Percentiles rank a stretch among this genome's conserved stretches.
These are phyloP conservation scores for Xylona heveae DNA, from an alignment of 495 filamentous ascomycete genomes.

Conservation along the genomic window DNA sequence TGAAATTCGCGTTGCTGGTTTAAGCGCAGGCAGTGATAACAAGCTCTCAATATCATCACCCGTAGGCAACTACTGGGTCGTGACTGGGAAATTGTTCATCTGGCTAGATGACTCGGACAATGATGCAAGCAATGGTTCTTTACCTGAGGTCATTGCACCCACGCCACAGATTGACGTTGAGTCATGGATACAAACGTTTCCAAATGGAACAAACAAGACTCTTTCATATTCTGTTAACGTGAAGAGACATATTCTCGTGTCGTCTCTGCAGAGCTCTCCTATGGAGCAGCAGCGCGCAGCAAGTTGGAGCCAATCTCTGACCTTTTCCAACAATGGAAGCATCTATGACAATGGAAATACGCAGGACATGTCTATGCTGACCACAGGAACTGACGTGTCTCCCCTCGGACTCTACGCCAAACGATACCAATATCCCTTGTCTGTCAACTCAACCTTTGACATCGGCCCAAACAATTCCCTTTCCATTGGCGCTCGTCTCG, in stretches of 20 bases:
- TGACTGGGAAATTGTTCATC: conserved; percentile 66
- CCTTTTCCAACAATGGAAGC: conserved; percentile 29
- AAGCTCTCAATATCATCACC: conserved; percentile 30
- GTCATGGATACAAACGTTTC: too few species aligned
- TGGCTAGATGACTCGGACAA: conserved; percentile 32
- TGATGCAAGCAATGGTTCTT: too few species aligned
- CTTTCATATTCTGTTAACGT: conserved; percentile 36
- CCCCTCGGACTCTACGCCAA: conserved; percentile 15
- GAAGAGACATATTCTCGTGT: conserved; percentile 27
- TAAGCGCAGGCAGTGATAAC: conserved; percentile 29
- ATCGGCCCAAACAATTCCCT: conserved; percentile 26
- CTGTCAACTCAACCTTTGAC: conserved; percentile 30
- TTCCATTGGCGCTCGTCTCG: conserved; percentile 34
- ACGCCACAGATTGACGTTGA: too few species aligned
- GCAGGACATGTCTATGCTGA: conserved; percentile 39
- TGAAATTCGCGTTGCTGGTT: conserved; percentile 44
- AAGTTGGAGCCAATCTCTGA: conserved; percentile 9
- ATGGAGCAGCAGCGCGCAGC: conserved; percentile 8
- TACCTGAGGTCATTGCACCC: too few species aligned
- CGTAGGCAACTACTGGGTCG: conserved; percentile 55
- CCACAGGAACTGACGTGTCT: conserved; percentile 30
- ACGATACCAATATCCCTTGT: conserved; percentile 41
- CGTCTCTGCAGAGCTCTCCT: conserved; percentile 32
- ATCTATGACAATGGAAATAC: conserved; percentile 34
- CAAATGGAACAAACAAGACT: conserved; percentile 35